Evolutionary conservation across 495 filamentous ascomycete species (phyloP), one percentile per base, ranked within the genome.

Genomic region (Entonaema liquescens): DNA sequence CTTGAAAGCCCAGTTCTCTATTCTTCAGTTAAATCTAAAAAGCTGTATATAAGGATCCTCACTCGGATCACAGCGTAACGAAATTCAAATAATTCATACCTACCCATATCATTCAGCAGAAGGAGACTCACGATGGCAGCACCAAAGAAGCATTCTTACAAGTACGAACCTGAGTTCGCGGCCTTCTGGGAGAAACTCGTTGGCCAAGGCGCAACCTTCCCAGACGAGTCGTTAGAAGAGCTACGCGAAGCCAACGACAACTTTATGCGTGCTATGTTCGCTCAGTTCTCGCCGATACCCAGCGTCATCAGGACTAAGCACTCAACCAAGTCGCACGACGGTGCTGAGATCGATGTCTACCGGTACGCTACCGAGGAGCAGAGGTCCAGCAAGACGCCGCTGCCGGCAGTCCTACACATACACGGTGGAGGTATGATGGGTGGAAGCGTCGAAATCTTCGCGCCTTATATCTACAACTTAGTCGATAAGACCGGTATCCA

Each of bases 341-440:
- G 67, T 0, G 19, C 21, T 11, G 31, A 49, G 5, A 54, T 76
- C 36, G 42, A 47, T 42, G 38, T 74, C 26, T 36, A 19, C 17
- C 67, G 74, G 9, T 74, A 68, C 31, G 67, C 68, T 1, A 74
- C 67, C 5, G 36, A 53, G 19, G 67, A 58, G 17, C 74, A 73
- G 19, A 57, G 38, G 36, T 44, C 31, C n/a, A 62, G 42, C 29
- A 19, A 21, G 5, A 25, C 50, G 3, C 58, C 33, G 9, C 60
- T 21, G 17, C 80, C 76, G 1, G 81, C 77, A 1, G 64, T 82
- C 15, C 59, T 82, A 25, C 74, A 77, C 64, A 19, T 82, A 28
- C 81, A 84, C 68, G 79, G 79, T 40, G 83, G 83, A 49, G 81
- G 80, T 52, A 70, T 77, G 62, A 65, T 83, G 9, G 61, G 71